Evolutionary conservation across 2,329 filamentous ascomycete genomes (phyloP).

Genomic region (Xylariaceae sp.): DNA sequence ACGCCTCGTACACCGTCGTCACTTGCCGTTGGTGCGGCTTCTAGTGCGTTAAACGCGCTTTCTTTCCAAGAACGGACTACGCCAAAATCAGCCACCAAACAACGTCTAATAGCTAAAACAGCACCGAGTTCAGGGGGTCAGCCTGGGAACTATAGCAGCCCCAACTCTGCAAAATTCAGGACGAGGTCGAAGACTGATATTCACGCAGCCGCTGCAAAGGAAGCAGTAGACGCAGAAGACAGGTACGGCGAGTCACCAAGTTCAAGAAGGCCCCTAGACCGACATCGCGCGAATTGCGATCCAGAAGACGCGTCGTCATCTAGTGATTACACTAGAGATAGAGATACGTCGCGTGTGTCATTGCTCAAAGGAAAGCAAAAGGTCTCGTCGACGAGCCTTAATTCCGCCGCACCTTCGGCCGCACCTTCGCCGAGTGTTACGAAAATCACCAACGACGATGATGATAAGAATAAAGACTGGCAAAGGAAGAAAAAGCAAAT

Average conservation of each 20-base stretch:
- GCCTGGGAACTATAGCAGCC: constrained; percentile 11
- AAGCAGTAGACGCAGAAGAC: constrained; percentile 8
- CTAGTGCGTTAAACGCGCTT: constrained; percentile 45
- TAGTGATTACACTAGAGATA: constrained; percentile 21
- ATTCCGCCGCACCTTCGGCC: constrained; percentile 45
- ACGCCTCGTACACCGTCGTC: constrained; percentile 37
- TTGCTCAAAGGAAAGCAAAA: constrained; percentile 34
- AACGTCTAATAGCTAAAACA: constrained; percentile 17
- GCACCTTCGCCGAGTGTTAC: constrained; percentile 42
- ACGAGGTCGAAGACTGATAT: constrained; percentile 7
- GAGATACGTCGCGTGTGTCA: constrained; percentile 16
- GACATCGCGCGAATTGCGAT: constrained; percentile 14
- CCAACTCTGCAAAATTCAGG: constrained; percentile 12
- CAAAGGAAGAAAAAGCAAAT: constrained; percentile 58
- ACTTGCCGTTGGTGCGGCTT: constrained; percentile 51
- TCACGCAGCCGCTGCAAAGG: constrained; percentile 22
- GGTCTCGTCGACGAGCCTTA: constrained; percentile 38
- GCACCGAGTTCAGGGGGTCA: constrained; percentile 17
- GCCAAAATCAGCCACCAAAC: constrained; percentile 17
- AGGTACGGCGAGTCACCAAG: constrained; percentile 22
- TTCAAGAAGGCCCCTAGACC: constrained; percentile 21
- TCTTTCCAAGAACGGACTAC: constrained; percentile 28
- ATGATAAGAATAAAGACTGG: constrained; percentile 46
- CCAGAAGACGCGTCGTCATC: constrained; percentile 20
- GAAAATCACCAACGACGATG: constrained; percentile 33